These are phyloP conservation scores for Neopestalotiopsis clavispora DNA, from an alignment of 2,329 filamentous ascomycete genomes.

Conservation along the genomic window DNA sequence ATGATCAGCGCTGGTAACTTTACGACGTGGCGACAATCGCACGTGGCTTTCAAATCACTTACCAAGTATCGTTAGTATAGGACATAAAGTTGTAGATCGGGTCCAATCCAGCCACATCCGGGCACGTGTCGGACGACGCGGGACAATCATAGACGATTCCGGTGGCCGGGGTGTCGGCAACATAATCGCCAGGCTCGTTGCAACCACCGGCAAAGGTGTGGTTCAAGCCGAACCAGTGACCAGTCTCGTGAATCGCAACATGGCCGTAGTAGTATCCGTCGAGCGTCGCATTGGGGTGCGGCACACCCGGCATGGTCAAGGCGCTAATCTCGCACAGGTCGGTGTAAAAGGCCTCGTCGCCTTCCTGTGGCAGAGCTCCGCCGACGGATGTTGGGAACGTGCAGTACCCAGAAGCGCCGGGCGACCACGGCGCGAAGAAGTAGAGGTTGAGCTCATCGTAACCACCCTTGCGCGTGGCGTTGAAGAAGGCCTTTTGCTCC, in stretches of 20 bases:
- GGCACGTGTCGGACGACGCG: constrained; percentile 37
- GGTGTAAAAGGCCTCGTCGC: background rate
- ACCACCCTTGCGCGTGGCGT: background rate
- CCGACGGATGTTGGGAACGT: background rate
- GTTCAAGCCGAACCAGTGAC: constrained; percentile 50
- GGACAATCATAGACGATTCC: constrained; percentile 36
- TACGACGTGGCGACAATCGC: no score
- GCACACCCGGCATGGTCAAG: constrained; percentile 36
- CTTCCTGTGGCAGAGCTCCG: background rate
- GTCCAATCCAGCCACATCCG: constrained; percentile 32
- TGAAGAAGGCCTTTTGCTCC: constrained; percentile 4
- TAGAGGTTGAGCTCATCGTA: constrained; percentile 5
- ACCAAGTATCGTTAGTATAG: constrained; percentile 38
- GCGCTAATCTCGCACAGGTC: constrained; percentile 34
- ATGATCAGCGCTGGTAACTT: background rate
- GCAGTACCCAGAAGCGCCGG: background rate
- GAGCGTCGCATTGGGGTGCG: constrained; percentile 15
- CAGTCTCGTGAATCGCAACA: constrained; percentile 45
- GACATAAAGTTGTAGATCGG: constrained; percentile 44
- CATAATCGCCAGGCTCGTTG: constrained; percentile 40
- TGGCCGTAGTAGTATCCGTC: constrained; percentile 35
- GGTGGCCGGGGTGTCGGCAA: constrained; percentile 47
- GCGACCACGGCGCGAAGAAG: background rate
- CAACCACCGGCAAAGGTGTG: constrained; percentile 50
- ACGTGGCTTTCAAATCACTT: background rate